Evolutionary conservation across 2,329 filamentous ascomycete genomes (phyloP), one percentile per base, ranked within the genome.

Genomic region (Penicillium sp.): DNA sequence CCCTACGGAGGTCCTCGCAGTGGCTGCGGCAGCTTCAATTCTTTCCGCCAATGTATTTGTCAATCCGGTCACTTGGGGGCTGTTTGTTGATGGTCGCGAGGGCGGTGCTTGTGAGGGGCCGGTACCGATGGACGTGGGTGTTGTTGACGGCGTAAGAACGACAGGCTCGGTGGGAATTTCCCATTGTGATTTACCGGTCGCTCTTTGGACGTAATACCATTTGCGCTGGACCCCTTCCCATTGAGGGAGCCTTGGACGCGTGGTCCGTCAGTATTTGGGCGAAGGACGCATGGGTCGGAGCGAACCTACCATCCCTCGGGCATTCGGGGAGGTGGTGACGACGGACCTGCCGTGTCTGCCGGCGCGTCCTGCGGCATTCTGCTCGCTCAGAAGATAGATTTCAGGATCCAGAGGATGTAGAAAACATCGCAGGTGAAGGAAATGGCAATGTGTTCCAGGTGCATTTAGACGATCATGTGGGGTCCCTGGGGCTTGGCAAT

Each of bases 161-260:
- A 72, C 69, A 25, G 71, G 73, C 55, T 75, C 70, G 18, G 72
- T 75, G 7, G 73, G 73, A n/a, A 75, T 62, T 7, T 75, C 71
- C 73, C 73, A 75, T 62, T 73, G 72, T 7, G 71, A 71, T 47
- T 69, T 69, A 31, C 72, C 73, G 11, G 72, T 75, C 41, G 71
- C 69, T 47, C 71, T 65, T 51, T 75, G 71, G 35, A 75, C 73
- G 50, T 69, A 75, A 58, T 75, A 75, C 67, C 73, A 75, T 58
- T 69, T 67, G 29, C 70, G 67, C 25, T 66, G 65, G 25, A 70
- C 63, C 31, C 73, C 71, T 54, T 75, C 72, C 71, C 73, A 75
- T 53, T 75, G 73, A 26, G 73, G 69, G 27, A 75, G 67, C 73
- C 73, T 75, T 20, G 29, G 23, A 45, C 14, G 31, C 35, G n/a